A percentile compares a stretch with the other conserved stretches of the same genome.
Evolutionary conservation across 2,329 filamentous ascomycete genomes (phyloP).

Genomic region (Dactylellina sp.): DNA sequence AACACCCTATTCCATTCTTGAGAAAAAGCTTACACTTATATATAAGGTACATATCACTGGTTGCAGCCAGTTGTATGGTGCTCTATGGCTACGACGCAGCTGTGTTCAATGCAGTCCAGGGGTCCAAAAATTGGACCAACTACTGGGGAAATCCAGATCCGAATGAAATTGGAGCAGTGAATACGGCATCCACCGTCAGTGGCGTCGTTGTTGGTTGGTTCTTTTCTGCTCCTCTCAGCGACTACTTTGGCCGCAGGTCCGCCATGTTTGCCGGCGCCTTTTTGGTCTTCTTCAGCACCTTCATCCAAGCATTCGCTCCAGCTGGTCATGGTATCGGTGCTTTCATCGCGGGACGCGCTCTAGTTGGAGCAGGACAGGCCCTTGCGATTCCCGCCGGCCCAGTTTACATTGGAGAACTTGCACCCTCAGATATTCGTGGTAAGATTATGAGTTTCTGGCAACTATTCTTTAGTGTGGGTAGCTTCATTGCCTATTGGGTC

Average conservation of each 20-base stretch:
- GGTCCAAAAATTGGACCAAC: constrained; percentile 74
- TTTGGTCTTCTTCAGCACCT: constrained; percentile 75
- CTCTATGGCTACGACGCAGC: constrained; percentile 80
- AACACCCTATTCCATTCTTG: background rate
- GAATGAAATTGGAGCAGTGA: constrained; percentile 70
- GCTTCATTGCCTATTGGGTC: constrained; percentile 75
- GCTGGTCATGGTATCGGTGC: constrained; percentile 70
- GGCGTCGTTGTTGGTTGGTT: constrained; percentile 78
- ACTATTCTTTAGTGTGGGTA: constrained; percentile 74
- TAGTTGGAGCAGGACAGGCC: constrained; percentile 78
- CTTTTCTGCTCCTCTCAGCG: constrained; percentile 72
- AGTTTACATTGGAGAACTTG: constrained; percentile 77
- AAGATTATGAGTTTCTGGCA: constrained; percentile 78
- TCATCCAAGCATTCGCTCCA: constrained; percentile 76
- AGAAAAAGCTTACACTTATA: constrained; percentile 25
- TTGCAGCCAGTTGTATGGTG: constrained; percentile 79
- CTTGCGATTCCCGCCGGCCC: constrained; percentile 75
- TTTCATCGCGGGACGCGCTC: constrained; percentile 76
- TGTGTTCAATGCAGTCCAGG: constrained; percentile 78
- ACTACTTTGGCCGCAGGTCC: constrained; percentile 44
- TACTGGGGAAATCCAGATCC: constrained; percentile 63
- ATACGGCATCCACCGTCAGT: constrained; percentile 77
- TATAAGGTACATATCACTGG: constrained; percentile 74
- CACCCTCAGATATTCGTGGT: constrained; percentile 74
- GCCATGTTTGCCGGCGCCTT: constrained; percentile 73